phyloP scores from a whole-genome alignment of 2,329 filamentous ascomycete species.

The Passalora sequoiae region DNA sequence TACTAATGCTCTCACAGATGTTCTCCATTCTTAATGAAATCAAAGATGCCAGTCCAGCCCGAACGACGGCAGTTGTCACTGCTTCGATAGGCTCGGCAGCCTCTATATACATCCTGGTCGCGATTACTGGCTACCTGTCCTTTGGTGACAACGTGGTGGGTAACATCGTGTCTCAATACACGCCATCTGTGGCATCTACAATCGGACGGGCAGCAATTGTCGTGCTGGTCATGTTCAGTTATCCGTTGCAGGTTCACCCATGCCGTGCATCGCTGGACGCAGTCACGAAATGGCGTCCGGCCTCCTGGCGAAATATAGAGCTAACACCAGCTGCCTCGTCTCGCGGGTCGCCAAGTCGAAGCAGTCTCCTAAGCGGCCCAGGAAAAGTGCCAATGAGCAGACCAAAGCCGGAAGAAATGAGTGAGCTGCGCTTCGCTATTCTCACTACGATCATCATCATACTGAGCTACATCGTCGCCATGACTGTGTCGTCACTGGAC shows the following conservation, averaged over 20 bases:
- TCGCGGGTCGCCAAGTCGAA: conserved; percentile 29
- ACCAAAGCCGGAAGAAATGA: conserved; percentile 55
- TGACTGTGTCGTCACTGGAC: conserved; percentile 85
- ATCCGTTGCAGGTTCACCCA: conserved; percentile 91
- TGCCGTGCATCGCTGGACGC: conserved; percentile 94
- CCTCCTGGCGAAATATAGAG: conserved; percentile 20
- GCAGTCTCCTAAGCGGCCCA: conserved; percentile 22
- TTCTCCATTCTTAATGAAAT: conserved; percentile 98
- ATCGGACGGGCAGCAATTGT: conserved; percentile 95
- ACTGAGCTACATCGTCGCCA: conserved; percentile 77
- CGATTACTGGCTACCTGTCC: conserved; percentile 90
- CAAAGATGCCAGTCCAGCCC: conserved; percentile 70
- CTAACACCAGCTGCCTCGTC: conserved; percentile 25
- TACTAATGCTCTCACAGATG: conserved; percentile 58
- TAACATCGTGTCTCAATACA: conserved; percentile 91
- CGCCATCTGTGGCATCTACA: conserved; percentile 73
- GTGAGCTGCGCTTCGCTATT: conserved; percentile 79
- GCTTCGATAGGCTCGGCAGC: conserved; percentile 87
- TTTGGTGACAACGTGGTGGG: conserved; percentile 85
- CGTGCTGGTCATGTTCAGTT: conserved; percentile 90
- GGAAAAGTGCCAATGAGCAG: conserved; percentile 22
- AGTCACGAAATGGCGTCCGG: conserved; percentile 84
- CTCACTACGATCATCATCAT: conserved; percentile 84
- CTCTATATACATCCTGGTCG: conserved; percentile 80
- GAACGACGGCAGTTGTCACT: conserved; percentile 71